Evolutionary conservation across 352 stramenopile species (phyloP).

Genomic region (Globisporangium orthogonon): DNA sequence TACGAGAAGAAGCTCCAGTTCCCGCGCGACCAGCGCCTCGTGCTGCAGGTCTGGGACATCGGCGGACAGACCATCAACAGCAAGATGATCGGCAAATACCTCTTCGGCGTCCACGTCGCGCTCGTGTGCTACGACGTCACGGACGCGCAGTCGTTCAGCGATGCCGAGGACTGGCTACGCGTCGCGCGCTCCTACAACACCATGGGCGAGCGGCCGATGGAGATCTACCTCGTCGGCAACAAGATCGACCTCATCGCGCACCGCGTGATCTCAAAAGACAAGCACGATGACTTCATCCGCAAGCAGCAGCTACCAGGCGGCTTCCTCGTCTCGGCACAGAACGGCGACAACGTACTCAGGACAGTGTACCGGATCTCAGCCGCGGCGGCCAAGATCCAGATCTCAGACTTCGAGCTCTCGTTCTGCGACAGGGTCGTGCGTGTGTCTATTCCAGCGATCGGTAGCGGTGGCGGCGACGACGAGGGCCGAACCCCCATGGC

Average conservation of each 20-base stretch:
- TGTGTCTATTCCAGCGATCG: constrained; percentile 30
- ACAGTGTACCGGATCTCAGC: constrained; percentile 74
- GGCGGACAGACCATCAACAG: constrained; percentile 85
- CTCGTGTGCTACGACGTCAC: constrained; percentile 87
- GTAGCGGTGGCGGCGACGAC: constrained; percentile 13
- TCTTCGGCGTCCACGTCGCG: constrained; percentile 72
- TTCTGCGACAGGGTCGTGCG: constrained; percentile 71
- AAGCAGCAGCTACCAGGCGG: constrained; percentile 50
- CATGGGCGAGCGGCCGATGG: constrained; percentile 22
- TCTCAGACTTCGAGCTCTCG: constrained; percentile 78
- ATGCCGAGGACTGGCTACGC: constrained; percentile 74
- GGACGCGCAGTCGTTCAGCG: constrained; percentile 74
- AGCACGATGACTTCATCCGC: constrained; percentile 74
- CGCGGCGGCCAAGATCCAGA: constrained; percentile 50
- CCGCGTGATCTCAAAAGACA: constrained; percentile 56
- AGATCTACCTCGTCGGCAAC: constrained; percentile 79
- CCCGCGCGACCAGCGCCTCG: constrained; percentile 59
- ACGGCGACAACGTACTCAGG: constrained; percentile 78
- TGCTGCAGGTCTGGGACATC: constrained; percentile 88
- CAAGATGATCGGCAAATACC: constrained; percentile 85
- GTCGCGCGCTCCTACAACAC: constrained; percentile 22
- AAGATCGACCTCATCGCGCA: constrained; percentile 83
- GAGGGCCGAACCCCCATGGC: constrained; percentile 62
- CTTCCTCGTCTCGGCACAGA: constrained; percentile 82
- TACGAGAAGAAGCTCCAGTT: constrained; percentile 84